phyloP scores from a whole-genome alignment of 106 monocot genomes.

The Platanthera guangdongensis region DNA sequence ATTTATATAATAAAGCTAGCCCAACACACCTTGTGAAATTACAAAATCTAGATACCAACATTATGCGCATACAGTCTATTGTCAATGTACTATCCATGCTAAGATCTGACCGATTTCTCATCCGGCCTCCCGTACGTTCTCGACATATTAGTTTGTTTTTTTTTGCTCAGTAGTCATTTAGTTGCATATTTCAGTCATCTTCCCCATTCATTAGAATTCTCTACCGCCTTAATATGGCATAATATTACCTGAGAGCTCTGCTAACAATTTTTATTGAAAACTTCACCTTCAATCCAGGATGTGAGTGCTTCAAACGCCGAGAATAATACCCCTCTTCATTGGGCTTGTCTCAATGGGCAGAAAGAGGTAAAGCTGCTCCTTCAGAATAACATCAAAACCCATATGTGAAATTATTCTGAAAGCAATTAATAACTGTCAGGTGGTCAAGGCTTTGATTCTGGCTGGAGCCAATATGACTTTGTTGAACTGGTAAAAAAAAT shows the following conservation, averaged over 20 bases:
- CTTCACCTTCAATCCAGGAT: constrained; percentile 39
- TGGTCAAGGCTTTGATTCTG: constrained; percentile 57
- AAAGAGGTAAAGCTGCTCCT: constrained; percentile 42
- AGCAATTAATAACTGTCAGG: constrained; percentile 24
- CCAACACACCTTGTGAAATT: no score
- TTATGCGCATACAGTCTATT: no score
- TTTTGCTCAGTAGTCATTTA: no score
- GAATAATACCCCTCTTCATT: constrained; percentile 86
- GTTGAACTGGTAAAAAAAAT: neutral
- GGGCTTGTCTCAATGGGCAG: constrained; percentile 96
- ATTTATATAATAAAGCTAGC: no score
- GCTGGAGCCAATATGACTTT: constrained; percentile 41
- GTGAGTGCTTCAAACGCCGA: constrained; percentile 69
- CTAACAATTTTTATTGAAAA: neutral
- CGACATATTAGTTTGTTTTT: no score
- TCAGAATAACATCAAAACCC: neutral
- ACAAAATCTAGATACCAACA: no score
- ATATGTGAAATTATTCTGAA: neutral
- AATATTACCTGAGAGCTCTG: neutral
- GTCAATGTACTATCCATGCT: no score
- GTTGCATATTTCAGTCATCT: no score
- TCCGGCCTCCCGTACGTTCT: no score
- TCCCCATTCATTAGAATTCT: no score
- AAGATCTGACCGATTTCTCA: no score
- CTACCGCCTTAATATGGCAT: neutral